Conservation (phyloP, 345 rosid genomes). For the Limnanthes douglasii region DNA sequence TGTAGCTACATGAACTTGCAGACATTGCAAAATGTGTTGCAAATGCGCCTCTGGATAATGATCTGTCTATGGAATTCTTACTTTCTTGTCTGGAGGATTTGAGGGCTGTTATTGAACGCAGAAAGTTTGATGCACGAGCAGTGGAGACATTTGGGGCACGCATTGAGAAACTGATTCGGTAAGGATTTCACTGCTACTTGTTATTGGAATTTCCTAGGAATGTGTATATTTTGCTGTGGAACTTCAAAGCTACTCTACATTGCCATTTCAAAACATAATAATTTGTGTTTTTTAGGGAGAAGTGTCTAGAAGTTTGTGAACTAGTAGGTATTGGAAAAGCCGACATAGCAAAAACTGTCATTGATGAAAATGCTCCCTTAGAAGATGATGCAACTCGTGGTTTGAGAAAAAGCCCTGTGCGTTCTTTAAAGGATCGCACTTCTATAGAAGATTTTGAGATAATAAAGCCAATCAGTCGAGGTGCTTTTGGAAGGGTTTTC, state of each 20-base stretch:
- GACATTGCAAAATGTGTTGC: slow-evolving; percentile 96
- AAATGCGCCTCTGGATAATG: slow-evolving; percentile 68
- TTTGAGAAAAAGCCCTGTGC: slow-evolving; percentile 89
- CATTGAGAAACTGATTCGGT: slow-evolving; percentile 89
- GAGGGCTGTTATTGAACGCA: slow-evolving; percentile 67
- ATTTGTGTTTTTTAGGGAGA: slow-evolving; percentile 49
- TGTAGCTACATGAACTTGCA: slow-evolving; percentile 94
- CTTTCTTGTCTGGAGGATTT: slow-evolving; percentile 77
- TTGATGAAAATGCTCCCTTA: slow-evolving; percentile 90
- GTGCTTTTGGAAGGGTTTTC: slow-evolving; percentile 98
- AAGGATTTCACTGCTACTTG: slow-evolving; percentile 12
- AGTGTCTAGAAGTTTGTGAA: slow-evolving; percentile 90
- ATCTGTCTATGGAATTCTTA: slow-evolving; percentile 45
- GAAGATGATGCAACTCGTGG: slow-evolving; percentile 95
- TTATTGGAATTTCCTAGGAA: slow-evolving; percentile 1
- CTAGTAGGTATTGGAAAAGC: slow-evolving; percentile 80
- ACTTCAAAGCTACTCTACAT: slow-evolving; percentile 1
- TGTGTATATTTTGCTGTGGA: slow-evolving; percentile 4
- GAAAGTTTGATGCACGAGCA: slow-evolving; percentile 88
- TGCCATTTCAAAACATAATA: too few relatives aligned
- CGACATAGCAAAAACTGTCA: slow-evolving; percentile 71
- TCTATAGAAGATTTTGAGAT: slow-evolving; percentile 97
- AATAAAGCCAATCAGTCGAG: slow-evolving; percentile 98
- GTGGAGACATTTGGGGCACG: slow-evolving; percentile 95
- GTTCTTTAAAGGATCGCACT: slow-evolving; percentile 87